A percentile compares a stretch with the other conserved stretches of the same genome.
These are phyloP conservation scores for Colletotrichum sp. DNA, from an alignment of 2,329 filamentous ascomycete genomes.

Conservation along the genomic window DNA sequence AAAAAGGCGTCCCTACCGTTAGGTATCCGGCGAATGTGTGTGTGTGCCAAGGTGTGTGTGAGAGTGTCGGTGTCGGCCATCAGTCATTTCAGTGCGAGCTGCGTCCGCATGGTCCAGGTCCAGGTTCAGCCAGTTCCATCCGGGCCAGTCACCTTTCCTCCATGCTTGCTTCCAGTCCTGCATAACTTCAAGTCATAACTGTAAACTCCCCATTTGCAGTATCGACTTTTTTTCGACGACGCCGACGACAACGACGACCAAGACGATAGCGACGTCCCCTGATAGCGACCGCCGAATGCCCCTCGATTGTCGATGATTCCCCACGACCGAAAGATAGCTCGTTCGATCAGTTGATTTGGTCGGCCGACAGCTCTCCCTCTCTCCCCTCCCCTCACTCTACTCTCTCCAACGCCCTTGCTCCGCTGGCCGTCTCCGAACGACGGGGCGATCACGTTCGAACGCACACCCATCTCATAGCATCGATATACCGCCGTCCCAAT, in stretches of 20 bases:
- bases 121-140: background rate
- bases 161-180: background rate
- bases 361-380: background rate
- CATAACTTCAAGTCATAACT: background rate
- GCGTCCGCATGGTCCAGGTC: background rate
- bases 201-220: background rate
- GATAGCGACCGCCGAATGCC: background rate
- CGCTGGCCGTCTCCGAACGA: background rate
- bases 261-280: background rate
- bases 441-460: background rate
- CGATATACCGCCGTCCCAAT: background rate
- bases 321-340: background rate
- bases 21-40: background rate
- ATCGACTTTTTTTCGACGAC: background rate
- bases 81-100: background rate
- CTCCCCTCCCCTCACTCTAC: background rate
- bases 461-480: background rate
- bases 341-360: slow-evolving; percentile 16
- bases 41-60: background rate
- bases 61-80: background rate
- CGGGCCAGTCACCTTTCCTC: background rate
- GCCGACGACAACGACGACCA: slow-evolving; percentile 4
- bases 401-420: background rate
- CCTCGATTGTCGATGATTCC: background rate
- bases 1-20: background rate